Percentiles rank a stretch among this genome's conserved stretches.
phyloP scores from a whole-genome alignment of 1,284 basidiomycete genomes.

The Microbotryum lychnidis-dioicae region DNA sequence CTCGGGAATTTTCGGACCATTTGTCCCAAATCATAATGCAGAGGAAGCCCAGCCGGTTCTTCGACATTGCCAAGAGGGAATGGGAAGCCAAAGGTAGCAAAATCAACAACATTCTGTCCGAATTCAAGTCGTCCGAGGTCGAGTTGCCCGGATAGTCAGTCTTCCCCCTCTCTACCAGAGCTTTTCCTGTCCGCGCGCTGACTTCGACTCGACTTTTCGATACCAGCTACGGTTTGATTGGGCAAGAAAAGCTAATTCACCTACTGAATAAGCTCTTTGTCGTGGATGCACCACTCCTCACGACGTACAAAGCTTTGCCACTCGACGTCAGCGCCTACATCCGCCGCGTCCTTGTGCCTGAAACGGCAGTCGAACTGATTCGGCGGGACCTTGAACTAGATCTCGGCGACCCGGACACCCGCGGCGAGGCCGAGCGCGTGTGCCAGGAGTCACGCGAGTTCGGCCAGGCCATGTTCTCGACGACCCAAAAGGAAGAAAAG shows the following conservation, averaged over 20 bases:
- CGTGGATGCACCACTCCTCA: constrained; percentile 16
- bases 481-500: constrained; percentile 3
- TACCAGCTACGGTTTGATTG: constrained; percentile 30
- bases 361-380: constrained; percentile 30
- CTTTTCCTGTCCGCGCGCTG: neutral
- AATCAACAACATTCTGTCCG: constrained; percentile 15
- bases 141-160: constrained; percentile 35
- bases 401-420: neutral
- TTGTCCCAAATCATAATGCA: constrained; percentile 15
- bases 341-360: constrained; percentile 33
- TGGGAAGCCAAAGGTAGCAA: constrained; percentile 17
- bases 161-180: no score
- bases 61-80: constrained; percentile 17
- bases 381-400: constrained; percentile 13
- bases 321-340: constrained; percentile 26
- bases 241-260: constrained; percentile 22
- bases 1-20: neutral
- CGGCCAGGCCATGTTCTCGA: constrained; percentile 25
- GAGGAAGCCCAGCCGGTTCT: constrained; percentile 9
- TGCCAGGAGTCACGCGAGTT: constrained; percentile 20
- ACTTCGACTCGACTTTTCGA: neutral
- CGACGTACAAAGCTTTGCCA: constrained; percentile 1
- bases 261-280: constrained; percentile 12
- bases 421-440: constrained; percentile 7
- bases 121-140: constrained; percentile 26